A percentile compares a stretch with the other conserved stretches of the same genome.
Evolutionary conservation across 1,139 yeast species (phyloP).

Genomic region (Pichia sp.): DNA sequence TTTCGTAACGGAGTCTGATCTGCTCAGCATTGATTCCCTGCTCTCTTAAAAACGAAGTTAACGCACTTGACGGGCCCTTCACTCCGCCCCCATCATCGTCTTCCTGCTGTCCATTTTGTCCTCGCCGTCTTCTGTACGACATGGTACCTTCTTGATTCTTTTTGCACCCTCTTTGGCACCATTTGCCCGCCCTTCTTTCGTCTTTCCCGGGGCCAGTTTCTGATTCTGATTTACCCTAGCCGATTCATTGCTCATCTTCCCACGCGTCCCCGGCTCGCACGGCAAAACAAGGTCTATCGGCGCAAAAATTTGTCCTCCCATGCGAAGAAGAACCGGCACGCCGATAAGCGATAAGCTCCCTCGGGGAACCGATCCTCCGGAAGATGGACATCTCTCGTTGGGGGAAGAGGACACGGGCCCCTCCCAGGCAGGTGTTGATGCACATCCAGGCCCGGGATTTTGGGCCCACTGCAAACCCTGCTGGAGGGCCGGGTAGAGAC

Average conservation of each 20-base stretch:
- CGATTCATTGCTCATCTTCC: background rate
- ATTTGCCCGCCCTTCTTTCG: background rate
- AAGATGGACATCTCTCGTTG: background rate
- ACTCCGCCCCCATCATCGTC: background rate
- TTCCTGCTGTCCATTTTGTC: background rate
- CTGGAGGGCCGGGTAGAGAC: background rate
- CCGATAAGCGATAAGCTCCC: background rate
- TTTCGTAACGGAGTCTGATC: conserved; percentile 59
- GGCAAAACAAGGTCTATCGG: background rate
- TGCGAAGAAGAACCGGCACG: background rate
- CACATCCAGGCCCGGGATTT: background rate
- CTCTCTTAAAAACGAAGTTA: conserved; percentile 34
- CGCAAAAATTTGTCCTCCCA: background rate
- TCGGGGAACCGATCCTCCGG: background rate
- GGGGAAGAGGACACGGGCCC: background rate
- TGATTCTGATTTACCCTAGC: background rate
- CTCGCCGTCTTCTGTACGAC: background rate
- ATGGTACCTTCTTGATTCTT: background rate
- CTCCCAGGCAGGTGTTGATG: background rate
- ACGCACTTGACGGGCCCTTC: background rate
- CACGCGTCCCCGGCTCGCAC: background rate
- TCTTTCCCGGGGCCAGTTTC: background rate
- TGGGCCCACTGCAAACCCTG: background rate
- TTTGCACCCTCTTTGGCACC: background rate
- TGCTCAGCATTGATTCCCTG: conserved; percentile 87